Conservation (phyloP, 768 basidiomycete species). For the Lanmaoa rubissima region DNA sequence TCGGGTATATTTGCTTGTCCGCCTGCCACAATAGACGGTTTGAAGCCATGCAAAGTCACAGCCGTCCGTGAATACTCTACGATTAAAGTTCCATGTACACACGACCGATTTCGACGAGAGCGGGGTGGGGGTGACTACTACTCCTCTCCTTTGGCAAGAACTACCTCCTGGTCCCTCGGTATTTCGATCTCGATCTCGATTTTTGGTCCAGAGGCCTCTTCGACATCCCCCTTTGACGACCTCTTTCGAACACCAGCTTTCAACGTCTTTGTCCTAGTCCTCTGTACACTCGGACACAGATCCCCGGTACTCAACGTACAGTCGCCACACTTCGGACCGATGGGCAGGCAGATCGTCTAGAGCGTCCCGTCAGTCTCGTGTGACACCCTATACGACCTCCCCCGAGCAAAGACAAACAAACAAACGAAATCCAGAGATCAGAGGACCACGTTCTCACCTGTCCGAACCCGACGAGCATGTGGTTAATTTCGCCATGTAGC, state of each 20-base stretch:
- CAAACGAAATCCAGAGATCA: not conserved
- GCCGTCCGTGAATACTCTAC: no score
- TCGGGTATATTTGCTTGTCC: not conserved
- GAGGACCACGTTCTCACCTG: conserved; percentile 47
- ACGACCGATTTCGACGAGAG: no score
- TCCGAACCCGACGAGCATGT: conserved; percentile 80
- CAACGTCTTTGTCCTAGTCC: conserved; percentile 20
- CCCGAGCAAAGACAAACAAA: no score
- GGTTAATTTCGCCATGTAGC: conserved; percentile 73
- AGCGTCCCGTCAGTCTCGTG: not conserved
- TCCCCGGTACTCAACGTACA: conserved; percentile 55
- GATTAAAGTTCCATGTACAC: no score
- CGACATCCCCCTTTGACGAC: not conserved
- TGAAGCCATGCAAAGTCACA: no score
- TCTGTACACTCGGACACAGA: conserved; percentile 66
- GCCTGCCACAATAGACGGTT: not conserved
- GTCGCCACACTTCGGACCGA: conserved; percentile 60
- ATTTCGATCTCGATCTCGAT: conserved; percentile 39
- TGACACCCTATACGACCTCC: not conserved
- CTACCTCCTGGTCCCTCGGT: not conserved
- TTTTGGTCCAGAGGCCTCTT: conserved; percentile 32
- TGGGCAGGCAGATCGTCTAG: conserved; percentile 66
- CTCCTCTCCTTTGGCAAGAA: not conserved
- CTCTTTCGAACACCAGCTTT: conserved; percentile 10
- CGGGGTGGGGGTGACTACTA: not conserved